Conservation (phyloP, 768 basidiomycete species). For the Suillus luteus region DNA sequence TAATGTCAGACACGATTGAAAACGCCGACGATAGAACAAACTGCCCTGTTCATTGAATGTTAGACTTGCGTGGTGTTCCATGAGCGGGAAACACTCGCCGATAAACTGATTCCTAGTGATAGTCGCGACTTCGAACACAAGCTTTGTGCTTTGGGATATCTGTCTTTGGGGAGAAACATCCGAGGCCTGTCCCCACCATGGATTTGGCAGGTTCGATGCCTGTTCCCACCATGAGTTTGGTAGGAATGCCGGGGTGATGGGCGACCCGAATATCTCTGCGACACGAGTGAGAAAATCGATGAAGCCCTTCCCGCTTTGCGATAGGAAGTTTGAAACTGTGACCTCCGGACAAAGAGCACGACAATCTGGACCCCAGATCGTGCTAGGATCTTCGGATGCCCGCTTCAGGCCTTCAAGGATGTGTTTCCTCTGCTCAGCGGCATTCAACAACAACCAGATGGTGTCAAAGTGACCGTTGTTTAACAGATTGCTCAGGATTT, state of each 20-base stretch:
- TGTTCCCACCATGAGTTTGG: conserved; percentile 9
- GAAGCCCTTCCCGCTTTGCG: conserved; percentile 13
- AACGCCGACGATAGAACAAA: conserved; percentile 8
- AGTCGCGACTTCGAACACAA: conserved; percentile 15
- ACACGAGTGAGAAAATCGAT: conserved; percentile 10
- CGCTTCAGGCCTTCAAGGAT: conserved; percentile 21
- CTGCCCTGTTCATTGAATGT: conserved; percentile 7
- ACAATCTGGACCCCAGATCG: conserved; percentile 14
- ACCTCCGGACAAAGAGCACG: conserved; percentile 25
- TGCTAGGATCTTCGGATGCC: conserved; percentile 6
- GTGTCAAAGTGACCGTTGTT: conserved; percentile 12
- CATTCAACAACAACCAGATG: conserved; percentile 22
- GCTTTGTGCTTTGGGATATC: conserved; percentile 3
- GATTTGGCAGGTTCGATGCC: conserved; percentile 18
- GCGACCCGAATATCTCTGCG: conserved; percentile 5
- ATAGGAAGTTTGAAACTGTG: conserved; percentile 14
- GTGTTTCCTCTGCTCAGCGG: conserved; percentile 15
- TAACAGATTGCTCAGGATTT: not conserved
- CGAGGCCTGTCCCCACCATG: conserved; percentile 11
- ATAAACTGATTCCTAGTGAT: conserved; percentile 23
- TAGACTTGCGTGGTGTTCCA: not conserved
- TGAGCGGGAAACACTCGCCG: conserved; percentile 11
- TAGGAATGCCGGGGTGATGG: not conserved
- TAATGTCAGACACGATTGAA: conserved; percentile 8
- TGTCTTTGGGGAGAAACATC: conserved; percentile 7